These are phyloP conservation scores for Symbiodinium natans DNA, from an alignment of 73 alveolate species.

Conservation along the genomic window DNA sequence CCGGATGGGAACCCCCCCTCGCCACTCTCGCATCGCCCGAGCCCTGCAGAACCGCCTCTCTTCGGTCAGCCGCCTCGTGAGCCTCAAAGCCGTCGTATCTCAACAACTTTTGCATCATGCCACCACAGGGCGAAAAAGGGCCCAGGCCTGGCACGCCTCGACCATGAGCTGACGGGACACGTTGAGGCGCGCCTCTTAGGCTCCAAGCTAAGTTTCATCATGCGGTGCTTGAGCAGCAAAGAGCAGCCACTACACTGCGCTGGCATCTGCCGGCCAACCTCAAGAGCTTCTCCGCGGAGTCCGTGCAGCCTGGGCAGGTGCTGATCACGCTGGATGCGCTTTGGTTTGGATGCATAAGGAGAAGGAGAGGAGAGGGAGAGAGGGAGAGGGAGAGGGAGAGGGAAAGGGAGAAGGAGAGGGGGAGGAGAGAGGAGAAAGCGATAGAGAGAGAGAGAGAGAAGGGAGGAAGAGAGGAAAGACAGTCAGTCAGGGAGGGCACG, in stretches of 20 bases:
- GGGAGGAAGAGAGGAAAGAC: too few species aligned
- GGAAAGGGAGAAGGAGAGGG: too few species aligned
- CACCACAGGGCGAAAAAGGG: neutral
- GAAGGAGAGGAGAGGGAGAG: too few species aligned
- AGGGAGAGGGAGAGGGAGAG: neutral
- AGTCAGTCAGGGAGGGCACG: too few species aligned
- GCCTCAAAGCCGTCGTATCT: neutral
- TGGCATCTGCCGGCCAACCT: too few species aligned
- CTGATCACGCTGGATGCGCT: too few species aligned
- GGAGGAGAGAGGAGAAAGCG: too few species aligned
- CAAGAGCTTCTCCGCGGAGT: neutral
- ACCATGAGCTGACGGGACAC: neutral
- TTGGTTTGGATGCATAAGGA: too few species aligned
- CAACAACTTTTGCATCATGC: neutral
- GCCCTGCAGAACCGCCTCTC: too few species aligned
- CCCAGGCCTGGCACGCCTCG: conserved; percentile 10
- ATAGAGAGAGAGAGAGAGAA: too few species aligned
- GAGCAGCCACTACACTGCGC: neutral
- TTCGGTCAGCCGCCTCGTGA: neutral
- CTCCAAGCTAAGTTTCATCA: neutral
- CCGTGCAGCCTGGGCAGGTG: neutral
- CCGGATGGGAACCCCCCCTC: too few species aligned
- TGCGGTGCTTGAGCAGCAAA: neutral
- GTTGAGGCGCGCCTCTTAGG: neutral
- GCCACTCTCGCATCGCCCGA: too few species aligned